These are phyloP conservation scores for Geosmithia flava DNA, from an alignment of 2,329 filamentous ascomycete genomes.

Conservation along the genomic window DNA sequence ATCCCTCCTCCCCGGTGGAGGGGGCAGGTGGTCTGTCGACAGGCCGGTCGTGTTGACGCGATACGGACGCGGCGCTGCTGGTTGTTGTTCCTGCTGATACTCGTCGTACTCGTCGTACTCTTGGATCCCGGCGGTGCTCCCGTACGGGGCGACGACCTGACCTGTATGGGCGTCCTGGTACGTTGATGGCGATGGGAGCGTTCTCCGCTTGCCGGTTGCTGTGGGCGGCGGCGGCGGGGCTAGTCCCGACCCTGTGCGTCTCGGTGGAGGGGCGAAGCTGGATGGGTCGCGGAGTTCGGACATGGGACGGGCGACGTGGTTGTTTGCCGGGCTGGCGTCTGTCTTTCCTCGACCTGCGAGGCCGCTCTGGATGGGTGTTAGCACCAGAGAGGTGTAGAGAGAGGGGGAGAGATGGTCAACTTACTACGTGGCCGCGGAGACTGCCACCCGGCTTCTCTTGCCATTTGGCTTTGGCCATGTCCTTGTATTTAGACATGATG, in stretches of 20 bases:
- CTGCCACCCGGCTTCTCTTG: constrained; percentile 12
- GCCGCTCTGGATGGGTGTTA: constrained; percentile 22
- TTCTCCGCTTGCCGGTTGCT: constrained; percentile 10
- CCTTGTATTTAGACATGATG: constrained; percentile 23
- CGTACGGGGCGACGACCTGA: not conserved
- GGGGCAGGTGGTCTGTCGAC: constrained; percentile 54
- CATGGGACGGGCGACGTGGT: constrained; percentile 45
- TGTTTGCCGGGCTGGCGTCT: constrained; percentile 10
- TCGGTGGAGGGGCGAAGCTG: constrained; percentile 72
- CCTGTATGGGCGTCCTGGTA: constrained; percentile 15
- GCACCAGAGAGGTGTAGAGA: not conserved
- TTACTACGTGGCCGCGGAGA: constrained; percentile 33
- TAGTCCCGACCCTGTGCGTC: constrained; percentile 30
- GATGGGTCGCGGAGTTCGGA: constrained; percentile 61
- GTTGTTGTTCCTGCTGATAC: constrained; percentile 10
- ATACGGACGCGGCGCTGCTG: constrained; percentile 45
- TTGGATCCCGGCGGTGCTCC: constrained; percentile 5
- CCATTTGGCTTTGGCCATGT: constrained; percentile 38
- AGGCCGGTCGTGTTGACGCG: constrained; percentile 59
- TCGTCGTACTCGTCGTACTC: not conserved
- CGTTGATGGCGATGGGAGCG: constrained; percentile 17
- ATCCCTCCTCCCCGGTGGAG: constrained; percentile 49
- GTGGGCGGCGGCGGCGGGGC: constrained; percentile 12
- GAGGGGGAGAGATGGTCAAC: constrained; percentile 10
- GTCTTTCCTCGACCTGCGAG: constrained; percentile 29